Percentiles rank a stretch among this genome's conserved stretches.
Conservation (phyloP, 2,329 filamentous ascomycete genomes). For the Coniochaeta sp. region DNA sequence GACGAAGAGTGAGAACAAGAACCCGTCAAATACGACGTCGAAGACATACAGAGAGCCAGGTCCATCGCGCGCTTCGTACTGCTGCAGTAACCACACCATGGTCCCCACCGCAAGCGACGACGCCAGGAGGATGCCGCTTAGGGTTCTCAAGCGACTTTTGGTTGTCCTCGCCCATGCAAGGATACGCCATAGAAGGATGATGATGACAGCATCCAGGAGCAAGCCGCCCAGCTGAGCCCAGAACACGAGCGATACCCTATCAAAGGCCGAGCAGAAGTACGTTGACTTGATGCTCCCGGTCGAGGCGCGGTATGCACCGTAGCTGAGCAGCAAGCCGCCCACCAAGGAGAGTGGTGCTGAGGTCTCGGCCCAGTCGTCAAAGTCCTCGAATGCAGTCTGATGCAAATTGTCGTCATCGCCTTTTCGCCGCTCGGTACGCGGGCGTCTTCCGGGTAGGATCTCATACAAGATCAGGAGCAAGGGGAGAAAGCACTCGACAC, state of each 20-base stretch:
- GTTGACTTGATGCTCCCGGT: constrained; percentile 35
- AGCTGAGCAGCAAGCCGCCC: constrained; percentile 29
- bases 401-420: constrained; percentile 38
- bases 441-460: constrained; percentile 27
- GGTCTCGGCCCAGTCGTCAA: constrained; percentile 36
- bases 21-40: constrained; percentile 39
- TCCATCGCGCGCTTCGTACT: constrained; percentile 23
- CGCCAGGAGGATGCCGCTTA: constrained; percentile 33
- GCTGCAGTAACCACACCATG: constrained; percentile 9
- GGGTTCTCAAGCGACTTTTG: constrained; percentile 34
- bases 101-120: constrained; percentile 30
- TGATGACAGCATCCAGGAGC: constrained; percentile 35
- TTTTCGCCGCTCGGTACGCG: constrained; percentile 20
- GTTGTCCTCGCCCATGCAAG: constrained; percentile 42
- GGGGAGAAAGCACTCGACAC: constrained; percentile 43
- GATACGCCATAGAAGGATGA: constrained; percentile 42
- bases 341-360: constrained; percentile 29
- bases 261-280: constrained; percentile 41
- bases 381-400: constrained; percentile 38
- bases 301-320: constrained; percentile 32
- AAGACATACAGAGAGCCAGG: constrained; percentile 33
- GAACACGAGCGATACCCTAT: constrained; percentile 27
- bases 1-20: constrained; percentile 34
- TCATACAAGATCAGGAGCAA: constrained; percentile 36
- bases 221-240: constrained; percentile 37